Evolutionary conservation across 2,329 filamentous ascomycete genomes (phyloP).

Genomic region (Fusarium nelsonii): DNA sequence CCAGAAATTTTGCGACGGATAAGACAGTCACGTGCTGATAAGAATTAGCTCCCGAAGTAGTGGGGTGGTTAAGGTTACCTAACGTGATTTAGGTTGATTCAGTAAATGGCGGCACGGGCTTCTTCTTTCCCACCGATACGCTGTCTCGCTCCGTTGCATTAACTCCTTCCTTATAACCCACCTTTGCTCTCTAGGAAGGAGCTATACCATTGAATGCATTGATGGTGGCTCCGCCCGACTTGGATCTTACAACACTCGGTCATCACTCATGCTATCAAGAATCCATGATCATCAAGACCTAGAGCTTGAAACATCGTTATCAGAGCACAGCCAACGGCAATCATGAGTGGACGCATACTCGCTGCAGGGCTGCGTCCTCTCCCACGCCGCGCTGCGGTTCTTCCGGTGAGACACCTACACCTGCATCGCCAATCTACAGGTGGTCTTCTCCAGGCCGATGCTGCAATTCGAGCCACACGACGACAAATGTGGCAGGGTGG

Average conservation of each 20-base stretch:
- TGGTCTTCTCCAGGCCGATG: constrained; percentile 76
- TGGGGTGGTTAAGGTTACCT: constrained; percentile 42
- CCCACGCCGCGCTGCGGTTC: constrained; percentile 69
- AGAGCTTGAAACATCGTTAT: constrained; percentile 29
- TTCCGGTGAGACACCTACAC: constrained; percentile 72
- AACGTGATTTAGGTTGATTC: constrained; percentile 34
- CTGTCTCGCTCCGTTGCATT: too few relatives aligned
- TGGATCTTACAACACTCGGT: too few relatives aligned
- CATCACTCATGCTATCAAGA: too few relatives aligned
- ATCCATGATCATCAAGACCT: constrained; percentile 25
- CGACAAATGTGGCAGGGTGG: constrained; percentile 81
- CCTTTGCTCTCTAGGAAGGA: too few relatives aligned
- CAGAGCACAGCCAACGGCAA: constrained; percentile 34
- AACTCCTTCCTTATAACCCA: too few relatives aligned
- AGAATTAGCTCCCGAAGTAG: not conserved
- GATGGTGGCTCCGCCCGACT: too few relatives aligned
- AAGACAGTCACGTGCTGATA: constrained; percentile 54
- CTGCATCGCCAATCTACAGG: constrained; percentile 76
- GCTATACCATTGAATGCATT: constrained; percentile 29
- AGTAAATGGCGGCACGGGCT: constrained; percentile 39
- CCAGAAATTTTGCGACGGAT: constrained; percentile 55
- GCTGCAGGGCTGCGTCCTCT: constrained; percentile 78
- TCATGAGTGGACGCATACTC: constrained; percentile 61
- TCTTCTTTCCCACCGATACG: too few relatives aligned
- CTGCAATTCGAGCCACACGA: constrained; percentile 70